Percentiles rank a stretch among this genome's conserved stretches.
These are phyloP conservation scores for Barnettozyma siamensis DNA, from an alignment of 805 yeast genomes.

Conservation along the genomic window DNA sequence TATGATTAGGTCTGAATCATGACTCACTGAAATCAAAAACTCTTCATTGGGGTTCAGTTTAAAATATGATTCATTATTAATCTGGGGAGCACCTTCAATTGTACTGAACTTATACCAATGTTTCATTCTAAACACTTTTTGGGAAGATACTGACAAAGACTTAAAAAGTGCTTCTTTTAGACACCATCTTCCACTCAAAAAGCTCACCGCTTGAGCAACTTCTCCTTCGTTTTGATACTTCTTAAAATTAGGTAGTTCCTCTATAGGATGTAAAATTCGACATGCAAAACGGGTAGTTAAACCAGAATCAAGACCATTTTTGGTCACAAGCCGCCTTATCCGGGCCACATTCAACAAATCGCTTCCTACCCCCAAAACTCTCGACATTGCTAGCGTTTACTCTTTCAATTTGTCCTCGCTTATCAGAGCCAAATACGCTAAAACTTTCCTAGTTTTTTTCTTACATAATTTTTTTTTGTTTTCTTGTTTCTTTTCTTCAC, in stretches of 20 bases:
- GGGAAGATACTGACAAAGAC: conserved; percentile 44
- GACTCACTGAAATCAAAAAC: conserved; percentile 53
- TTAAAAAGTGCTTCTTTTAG: conserved; percentile 71
- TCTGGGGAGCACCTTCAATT: conserved; percentile 29
- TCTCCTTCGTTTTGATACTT: conserved; percentile 15
- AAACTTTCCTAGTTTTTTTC: too few species aligned
- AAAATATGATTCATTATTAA: conserved; percentile 41
- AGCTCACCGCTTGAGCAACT: conserved; percentile 25
- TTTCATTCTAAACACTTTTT: conserved; percentile 46
- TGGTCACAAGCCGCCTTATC: conserved; percentile 36
- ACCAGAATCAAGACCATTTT: conserved; percentile 26
- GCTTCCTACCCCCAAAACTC: conserved; percentile 6
- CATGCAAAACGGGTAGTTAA: conserved; percentile 34
- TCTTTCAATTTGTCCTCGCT: too few species aligned
- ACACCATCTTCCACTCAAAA: conserved; percentile 63
- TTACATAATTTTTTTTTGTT: background rate
- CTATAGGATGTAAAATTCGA: conserved; percentile 51
- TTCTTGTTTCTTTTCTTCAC: background rate
- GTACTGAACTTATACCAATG: conserved; percentile 50
- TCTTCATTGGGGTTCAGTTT: conserved; percentile 31
- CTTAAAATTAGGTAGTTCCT: conserved; percentile 34
- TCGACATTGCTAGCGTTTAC: too few species aligned
- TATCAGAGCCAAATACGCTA: background rate
- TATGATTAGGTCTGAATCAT: conserved; percentile 55
- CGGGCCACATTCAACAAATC: conserved; percentile 48